These are phyloP conservation scores for Globisporangium parvum DNA, from an alignment of 352 stramenopile species.

Conservation along the genomic window DNA sequence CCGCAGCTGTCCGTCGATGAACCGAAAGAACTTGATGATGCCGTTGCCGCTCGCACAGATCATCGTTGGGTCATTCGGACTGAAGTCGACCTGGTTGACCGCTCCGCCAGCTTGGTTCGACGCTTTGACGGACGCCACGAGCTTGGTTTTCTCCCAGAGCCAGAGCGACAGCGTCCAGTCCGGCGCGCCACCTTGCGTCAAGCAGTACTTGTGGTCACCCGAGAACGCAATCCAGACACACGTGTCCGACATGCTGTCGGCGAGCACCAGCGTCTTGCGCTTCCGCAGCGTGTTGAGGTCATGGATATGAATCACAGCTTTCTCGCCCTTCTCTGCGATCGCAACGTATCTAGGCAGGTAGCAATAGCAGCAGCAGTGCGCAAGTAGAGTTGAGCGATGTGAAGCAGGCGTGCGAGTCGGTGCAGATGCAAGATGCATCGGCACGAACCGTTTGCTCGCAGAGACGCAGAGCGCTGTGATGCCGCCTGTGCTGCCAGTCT, in stretches of 20 bases:
- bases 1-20: conserved; percentile 78
- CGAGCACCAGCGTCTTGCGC: conserved; percentile 78
- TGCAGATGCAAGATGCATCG: not conserved
- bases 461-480: conserved; percentile 87
- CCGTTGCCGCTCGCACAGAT: conserved; percentile 88
- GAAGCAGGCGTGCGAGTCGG: not conserved
- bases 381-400: not conserved
- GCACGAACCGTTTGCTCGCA: conserved; percentile 51
- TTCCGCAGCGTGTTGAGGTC: conserved; percentile 82
- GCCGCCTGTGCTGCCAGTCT: conserved; percentile 51
- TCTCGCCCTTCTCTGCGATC: conserved; percentile 82
- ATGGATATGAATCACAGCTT: conserved; percentile 86
- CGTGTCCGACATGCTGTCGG: conserved; percentile 73
- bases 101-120: conserved; percentile 57
- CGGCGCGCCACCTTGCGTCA: conserved; percentile 84
- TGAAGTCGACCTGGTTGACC: conserved; percentile 88
- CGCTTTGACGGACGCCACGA: conserved; percentile 68
- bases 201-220: conserved; percentile 84
- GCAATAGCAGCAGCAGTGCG: too few relatives aligned
- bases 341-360: conserved; percentile 55
- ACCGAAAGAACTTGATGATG: conserved; percentile 87
- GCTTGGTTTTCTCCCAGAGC: conserved; percentile 91
- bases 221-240: conserved; percentile 87
- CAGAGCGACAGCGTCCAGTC: conserved; percentile 91
- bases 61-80: conserved; percentile 72